Evolutionary conservation across 2,329 filamentous ascomycete genomes (phyloP), one percentile per base, ranked within the genome.

Genomic region (Pseudocercospora crystallina): DNA sequence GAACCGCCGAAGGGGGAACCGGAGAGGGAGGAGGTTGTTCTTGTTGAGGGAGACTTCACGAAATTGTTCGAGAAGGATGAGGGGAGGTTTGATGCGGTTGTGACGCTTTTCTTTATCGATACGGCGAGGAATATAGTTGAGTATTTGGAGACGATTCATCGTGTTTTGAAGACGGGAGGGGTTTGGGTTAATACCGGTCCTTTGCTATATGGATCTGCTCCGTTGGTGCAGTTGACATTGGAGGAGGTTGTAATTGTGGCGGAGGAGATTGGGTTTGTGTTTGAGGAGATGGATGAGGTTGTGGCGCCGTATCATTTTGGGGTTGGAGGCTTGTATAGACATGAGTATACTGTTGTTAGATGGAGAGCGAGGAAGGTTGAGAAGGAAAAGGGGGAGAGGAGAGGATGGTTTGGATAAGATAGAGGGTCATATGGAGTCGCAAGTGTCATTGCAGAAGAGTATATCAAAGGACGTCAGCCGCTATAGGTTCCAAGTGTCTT

Each of bases 21-120:
- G 3, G 20, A 7, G 20, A 26, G 3, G 3, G 40, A 15, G 11
- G 26, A 41, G 14, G 30, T 35, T 3, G 30, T 60, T 1, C 43
- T 60, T 1, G 15, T 58, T 9, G 56, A 51, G 45, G 56, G 57
- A 13, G 55, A 61, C 15, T 89, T 29, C 71, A 90, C 2, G 95
- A 96, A 20, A 13, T 31, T 35, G 14, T 42, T 48, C 5, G 8
- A n/a, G 9, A 38, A 42, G 9, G 13, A 37, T 3, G 14, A 11
- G 4, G 46, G 31, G 9, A n/a, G 29, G 5, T 50, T 10, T 68
- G 86, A 96, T 62, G 89, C 85, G 1, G 87, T 96, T 2, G 84
- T 88, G 0, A 87, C 86, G 2, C 86, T 95, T 2, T 97, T 96
- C 73, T 97, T 97, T 74, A 85, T 96, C 49, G 92, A 97, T 68